phyloP scores from a whole-genome alignment of 2,329 filamentous ascomycete species.

The Colletotrichum sp. region DNA sequence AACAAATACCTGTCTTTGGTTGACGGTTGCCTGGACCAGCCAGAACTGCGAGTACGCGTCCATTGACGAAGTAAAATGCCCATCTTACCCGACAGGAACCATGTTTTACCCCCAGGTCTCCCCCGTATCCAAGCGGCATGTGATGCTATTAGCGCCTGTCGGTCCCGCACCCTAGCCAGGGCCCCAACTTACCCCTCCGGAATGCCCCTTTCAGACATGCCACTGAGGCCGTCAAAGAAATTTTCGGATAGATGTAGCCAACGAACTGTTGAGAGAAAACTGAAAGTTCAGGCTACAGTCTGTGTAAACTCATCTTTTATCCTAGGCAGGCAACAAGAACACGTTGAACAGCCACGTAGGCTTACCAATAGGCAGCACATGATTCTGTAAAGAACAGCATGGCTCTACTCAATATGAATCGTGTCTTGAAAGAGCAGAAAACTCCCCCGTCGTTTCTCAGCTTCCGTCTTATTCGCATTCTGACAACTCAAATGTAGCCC shows the following conservation, averaged over 20 bases:
- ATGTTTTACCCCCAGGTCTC: constrained; percentile 6
- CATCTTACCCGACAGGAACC: neutral
- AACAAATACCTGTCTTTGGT: neutral
- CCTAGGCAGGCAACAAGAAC: neutral
- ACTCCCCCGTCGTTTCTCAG: neutral
- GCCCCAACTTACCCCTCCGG: neutral
- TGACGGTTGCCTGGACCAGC: neutral
- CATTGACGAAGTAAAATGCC: neutral
- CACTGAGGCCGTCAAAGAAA: neutral
- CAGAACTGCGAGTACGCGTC: neutral
- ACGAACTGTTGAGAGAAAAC: neutral
- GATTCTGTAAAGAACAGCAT: neutral
- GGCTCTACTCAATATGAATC: neutral
- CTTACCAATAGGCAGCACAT: neutral
- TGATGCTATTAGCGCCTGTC: constrained; percentile 2
- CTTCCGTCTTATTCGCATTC: neutral
- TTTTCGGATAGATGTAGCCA: neutral
- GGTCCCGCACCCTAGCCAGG: constrained; percentile 2
- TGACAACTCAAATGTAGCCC: neutral
- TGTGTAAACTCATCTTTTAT: neutral
- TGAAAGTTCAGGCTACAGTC: neutral
- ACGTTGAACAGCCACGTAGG: neutral
- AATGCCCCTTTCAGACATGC: neutral
- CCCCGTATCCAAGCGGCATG: constrained; percentile 1
- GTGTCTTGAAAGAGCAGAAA: neutral